Base-by-base conservation (phyloP, 306 rosid species). In the Inga leiocalycina region DNA sequence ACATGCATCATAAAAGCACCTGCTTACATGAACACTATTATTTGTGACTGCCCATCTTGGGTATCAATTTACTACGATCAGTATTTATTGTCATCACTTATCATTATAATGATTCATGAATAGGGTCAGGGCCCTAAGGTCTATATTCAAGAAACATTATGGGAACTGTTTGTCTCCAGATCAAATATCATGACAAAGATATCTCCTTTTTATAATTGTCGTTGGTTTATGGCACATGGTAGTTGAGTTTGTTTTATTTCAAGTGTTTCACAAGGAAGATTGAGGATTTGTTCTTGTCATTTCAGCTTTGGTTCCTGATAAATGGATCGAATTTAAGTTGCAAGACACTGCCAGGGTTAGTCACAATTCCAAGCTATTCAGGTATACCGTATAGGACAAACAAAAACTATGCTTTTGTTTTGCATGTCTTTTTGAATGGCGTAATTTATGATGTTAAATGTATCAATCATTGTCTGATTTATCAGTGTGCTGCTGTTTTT, bases 281-380 rank as follows among this genome's bases (percentile, higher is more conserved):
- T 59, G 20, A 41, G 57, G 49, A 78, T 27, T 20, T 49, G 82
- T 48, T 77, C 4, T 17, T 72, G 71, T 70, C 69, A 51, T 79
- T 86, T 65, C 96, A 90, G 96, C 92, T 0, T 90, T 92, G 49
- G 86, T 81, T 77, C 86, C 96, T 17, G 79, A 89, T 80, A 87
- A 87, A 59, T 92, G 94, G 96, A 75, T 85, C 43, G 90, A 87
- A 84, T 92, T 92, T 80, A 87, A 88, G 91, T 70, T 92, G 86
- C 93, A 90, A 87, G 93, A 88, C 90, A 79, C 89, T 57, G 92
- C 93, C 27, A 82, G 93, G 79, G 93, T 92, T 83, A 88, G 89
- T 88, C 93, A 92, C 79, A 86, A 92, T 79, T 80, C 91, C 70
- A 85, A 90, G 22, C 85, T 92, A 49, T 92, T 85, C 88, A 92